Conservation (phyloP, 1,284 basidiomycete genomes). For the Marasmius tenuissimus region DNA sequence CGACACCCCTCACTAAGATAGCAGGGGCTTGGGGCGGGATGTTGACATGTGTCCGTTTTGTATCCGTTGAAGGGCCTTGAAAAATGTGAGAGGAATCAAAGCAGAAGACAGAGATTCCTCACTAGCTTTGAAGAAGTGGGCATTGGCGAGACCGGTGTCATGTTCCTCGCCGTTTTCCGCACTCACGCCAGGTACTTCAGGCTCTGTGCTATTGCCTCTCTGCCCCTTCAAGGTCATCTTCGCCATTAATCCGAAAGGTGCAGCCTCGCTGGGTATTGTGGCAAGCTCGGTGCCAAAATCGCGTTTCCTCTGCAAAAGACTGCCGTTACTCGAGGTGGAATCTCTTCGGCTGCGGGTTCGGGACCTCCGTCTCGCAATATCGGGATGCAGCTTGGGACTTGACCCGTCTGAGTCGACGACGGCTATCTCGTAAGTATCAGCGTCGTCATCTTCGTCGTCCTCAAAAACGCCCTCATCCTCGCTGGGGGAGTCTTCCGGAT, state of each 20-base stretch:
- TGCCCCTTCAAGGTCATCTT: conserved; percentile 51
- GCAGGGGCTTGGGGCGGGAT: conserved; percentile 56
- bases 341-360: conserved; percentile 27
- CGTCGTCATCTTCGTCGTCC: conserved; percentile 34
- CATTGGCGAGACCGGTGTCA: conserved; percentile 61
- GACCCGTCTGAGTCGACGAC: conserved; percentile 30
- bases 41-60: conserved; percentile 26
- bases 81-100: conserved; percentile 4
- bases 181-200: conserved; percentile 11
- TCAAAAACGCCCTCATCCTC: conserved; percentile 33
- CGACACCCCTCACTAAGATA: conserved; percentile 69
- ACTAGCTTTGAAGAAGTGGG: conserved; percentile 67
- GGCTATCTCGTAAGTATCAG: conserved; percentile 27
- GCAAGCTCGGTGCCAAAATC: conserved; percentile 43
- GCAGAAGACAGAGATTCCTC: conserved; percentile 22
- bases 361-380: conserved; percentile 22
- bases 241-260: conserved; percentile 73
- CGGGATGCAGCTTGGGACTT: conserved; percentile 7
- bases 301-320: conserved; percentile 27
- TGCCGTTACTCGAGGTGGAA: conserved; percentile 33
- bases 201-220: conserved; percentile 43
- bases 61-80: conserved; percentile 47
- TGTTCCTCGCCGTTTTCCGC: conserved; percentile 45
- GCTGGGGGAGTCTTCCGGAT: conserved; percentile 38
- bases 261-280: conserved; percentile 57